phyloP scores from a whole-genome alignment of 139 green algal genomes.

The Choricystis sp. region DNA sequence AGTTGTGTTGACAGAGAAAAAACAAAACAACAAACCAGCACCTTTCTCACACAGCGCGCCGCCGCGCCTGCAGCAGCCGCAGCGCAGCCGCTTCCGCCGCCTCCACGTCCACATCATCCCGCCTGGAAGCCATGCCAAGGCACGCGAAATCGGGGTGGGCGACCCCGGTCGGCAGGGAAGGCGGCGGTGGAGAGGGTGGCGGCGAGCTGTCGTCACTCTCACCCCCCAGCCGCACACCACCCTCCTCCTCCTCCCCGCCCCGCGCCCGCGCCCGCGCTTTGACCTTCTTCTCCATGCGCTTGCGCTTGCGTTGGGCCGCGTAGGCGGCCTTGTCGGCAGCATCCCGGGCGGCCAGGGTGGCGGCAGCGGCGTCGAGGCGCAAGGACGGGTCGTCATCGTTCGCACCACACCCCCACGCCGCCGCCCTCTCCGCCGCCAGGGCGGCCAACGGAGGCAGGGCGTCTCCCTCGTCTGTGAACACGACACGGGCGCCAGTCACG shows the following conservation, averaged over 20 bases:
- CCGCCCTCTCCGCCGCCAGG: constrained; percentile 20
- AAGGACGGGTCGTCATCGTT: background rate
- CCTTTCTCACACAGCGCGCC: too few species aligned
- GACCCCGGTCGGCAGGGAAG: too few species aligned
- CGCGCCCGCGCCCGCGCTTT: too few species aligned
- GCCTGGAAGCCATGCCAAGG: too few species aligned
- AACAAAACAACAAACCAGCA: too few species aligned
- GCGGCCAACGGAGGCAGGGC: constrained; percentile 38
- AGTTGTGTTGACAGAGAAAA: too few species aligned
- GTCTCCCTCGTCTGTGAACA: constrained; percentile 62
- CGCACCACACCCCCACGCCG: background rate
- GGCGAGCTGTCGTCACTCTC: background rate
- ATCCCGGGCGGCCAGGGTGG: constrained; percentile 9
- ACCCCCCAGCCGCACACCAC: too few species aligned
- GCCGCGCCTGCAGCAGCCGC: too few species aligned
- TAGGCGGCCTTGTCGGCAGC: background rate
- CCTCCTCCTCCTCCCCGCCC: background rate
- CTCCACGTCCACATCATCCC: too few species aligned
- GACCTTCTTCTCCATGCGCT: background rate
- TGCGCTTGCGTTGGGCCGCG: background rate
- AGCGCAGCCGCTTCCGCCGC: too few species aligned
- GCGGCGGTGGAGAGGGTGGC: too few species aligned
- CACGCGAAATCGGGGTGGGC: too few species aligned
- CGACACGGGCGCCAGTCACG: constrained; percentile 27
- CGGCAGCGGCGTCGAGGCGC: constrained; percentile 21